Evolutionary conservation across 305 asterid species (phyloP), one percentile per base, ranked within the genome.

Genomic region (Ajuga reptans): DNA sequence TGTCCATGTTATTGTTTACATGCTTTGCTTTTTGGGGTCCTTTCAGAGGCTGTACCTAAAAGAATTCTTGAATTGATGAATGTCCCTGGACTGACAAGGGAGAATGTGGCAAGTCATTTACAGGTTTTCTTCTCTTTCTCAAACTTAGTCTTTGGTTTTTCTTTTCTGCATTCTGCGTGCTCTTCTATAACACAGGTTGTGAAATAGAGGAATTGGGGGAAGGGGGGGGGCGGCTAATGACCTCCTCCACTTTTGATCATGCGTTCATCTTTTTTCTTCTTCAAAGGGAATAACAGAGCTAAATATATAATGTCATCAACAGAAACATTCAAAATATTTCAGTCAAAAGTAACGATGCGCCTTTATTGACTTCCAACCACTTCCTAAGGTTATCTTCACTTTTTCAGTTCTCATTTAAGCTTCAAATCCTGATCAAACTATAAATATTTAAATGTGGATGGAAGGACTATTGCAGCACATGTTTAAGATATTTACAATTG

Each of bases 51-150:
- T 75, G 96, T 86, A 18, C 97, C 97, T 27, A 90, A 88, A 79
- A 82, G 92, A 74, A 85, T 90, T 68, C 95, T 88, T 15, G 97
- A 88, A 77, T 64, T 89, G 82, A 90, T 90, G 97, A 89, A 87
- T 82, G 92, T 87, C 47, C 92, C 92, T 11, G 92, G 96, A 36
- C 70, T 90, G 51, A 84, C 96, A n/a, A 82, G 97, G 72, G 97
- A 90, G 78, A 88, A 90, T 51, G 96, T 90, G 61, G 97, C 97
- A 45, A 88, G 96, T 80, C 97, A 90, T 77, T 80, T 90, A 70
- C 97, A 90, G 96, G 97, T 88, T 12, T 45, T 47, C 53, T 34
- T 63, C 57, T 63, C 57, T 58, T 58, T 57, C 59, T 54, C 56
- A 27, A 64, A 33, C 31, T n/a, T 55, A 14, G 16, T 66, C 27